Evolutionary conservation across 495 filamentous ascomycete species (phyloP).

Genomic region (Immersiella caudata): DNA sequence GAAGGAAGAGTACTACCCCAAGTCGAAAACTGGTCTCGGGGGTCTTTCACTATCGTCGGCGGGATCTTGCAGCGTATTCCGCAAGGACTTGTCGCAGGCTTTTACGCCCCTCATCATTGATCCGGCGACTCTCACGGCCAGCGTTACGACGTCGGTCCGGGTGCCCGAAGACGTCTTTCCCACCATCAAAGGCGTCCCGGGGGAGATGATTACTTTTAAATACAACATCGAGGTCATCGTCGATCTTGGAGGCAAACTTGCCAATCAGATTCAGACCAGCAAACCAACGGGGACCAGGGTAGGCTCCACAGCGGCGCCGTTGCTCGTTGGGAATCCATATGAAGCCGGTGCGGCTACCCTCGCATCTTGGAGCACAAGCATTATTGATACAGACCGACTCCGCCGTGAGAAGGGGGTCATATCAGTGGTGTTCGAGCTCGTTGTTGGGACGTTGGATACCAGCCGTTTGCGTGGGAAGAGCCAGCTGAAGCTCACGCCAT

Average conservation of each 20-base stretch:
- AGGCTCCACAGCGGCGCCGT: constrained; percentile 18
- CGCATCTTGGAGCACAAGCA: constrained; percentile 67
- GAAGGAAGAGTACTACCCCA: constrained; percentile 85
- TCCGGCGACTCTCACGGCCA: constrained; percentile 71
- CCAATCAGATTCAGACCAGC: constrained; percentile 54
- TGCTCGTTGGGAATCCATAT: constrained; percentile 30
- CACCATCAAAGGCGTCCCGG: constrained; percentile 85
- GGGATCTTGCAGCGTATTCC: constrained; percentile 82
- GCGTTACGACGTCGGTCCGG: constrained; percentile 77
- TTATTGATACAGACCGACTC: constrained; percentile 88
- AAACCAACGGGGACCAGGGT: constrained; percentile 37
- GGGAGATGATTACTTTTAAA: constrained; percentile 88
- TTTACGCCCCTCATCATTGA: constrained; percentile 86
- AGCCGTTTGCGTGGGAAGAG: constrained; percentile 60
- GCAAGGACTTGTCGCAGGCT: constrained; percentile 88
- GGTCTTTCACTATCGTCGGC: constrained; percentile 80
- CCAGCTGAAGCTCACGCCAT: constrained; percentile 36
- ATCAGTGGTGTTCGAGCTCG: constrained; percentile 76
- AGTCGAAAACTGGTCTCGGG: constrained; percentile 68
- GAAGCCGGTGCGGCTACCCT: constrained; percentile 41
- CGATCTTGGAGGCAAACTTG: constrained; percentile 85
- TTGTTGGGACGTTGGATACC: constrained; percentile 87
- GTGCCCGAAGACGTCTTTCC: constrained; percentile 91
- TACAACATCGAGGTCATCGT: constrained; percentile 92
- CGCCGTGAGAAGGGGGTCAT: constrained; percentile 87